Base-by-base conservation (phyloP, 306 rosid genomes). In the Parietaria judaica region DNA sequence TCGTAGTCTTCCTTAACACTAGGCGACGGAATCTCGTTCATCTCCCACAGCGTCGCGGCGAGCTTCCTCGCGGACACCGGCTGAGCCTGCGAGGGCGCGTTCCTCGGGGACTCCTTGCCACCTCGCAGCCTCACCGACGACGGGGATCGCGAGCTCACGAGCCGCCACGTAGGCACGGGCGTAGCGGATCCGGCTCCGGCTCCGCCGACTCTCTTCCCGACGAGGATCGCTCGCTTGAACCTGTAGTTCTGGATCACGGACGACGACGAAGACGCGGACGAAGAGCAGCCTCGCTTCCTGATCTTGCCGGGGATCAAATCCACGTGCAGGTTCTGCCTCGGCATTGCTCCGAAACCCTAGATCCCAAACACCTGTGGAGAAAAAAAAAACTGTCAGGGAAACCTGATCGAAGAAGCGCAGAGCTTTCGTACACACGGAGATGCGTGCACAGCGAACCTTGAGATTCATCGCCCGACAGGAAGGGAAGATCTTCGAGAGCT, bases 1-100 rank as follows among this genome's bases (percentile, higher is more conserved):
- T 80, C 77, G 6, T 70, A 68, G 63, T 70, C 72, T 64, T 80
- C 86, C 73, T 68, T 84, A 49, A 79, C 69, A 56, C 79, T 77
- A 14, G 98, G 91, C 13, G 95, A 88, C 57, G 96, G 99, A 38
- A 94, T 83, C 79, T 94, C 97, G 69, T 94, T 94, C 94, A 94
- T 94, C 80, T 88, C 99, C 99, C 99, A 94, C 50, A 94, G 78
- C 52, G 97, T 88, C 16, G 99, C 99, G 35, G 99, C 99, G 11
- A 88, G 94, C 75, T 94, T 94, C 78, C 99, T 86, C 46, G 99
- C 99, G 43, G 99, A 94, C 4, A 88, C 88, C 4, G 99, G 95
- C 4, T 56, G 72, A 48, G 79, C 70, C 54, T 78, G 87, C 1
- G 89, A 69, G 2, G 80, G 70, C 4, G 83, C 74, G 61, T 76